These are phyloP conservation scores for Rhodomyrtus tomentosa DNA, from an alignment of 345 rosid genomes.

Conservation along the genomic window DNA sequence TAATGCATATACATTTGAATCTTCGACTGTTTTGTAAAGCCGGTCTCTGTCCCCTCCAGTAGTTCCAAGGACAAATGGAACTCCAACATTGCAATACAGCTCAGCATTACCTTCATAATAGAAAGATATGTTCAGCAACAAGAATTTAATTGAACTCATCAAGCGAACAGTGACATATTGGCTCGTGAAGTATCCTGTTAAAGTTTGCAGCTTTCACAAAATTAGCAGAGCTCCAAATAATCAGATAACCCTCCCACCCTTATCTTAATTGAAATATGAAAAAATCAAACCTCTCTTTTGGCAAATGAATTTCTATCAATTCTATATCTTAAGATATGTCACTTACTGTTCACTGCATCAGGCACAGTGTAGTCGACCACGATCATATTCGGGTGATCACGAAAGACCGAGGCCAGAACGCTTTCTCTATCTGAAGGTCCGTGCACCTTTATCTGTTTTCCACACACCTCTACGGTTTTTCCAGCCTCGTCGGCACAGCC, in stretches of 20 bases:
- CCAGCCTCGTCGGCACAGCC: slow-evolving; percentile 64
- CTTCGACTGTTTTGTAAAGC: slow-evolving; percentile 59
- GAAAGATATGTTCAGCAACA: neutral
- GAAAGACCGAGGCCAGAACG: slow-evolving; percentile 45
- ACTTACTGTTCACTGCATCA: slow-evolving; percentile 71
- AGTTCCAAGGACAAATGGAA: slow-evolving; percentile 97
- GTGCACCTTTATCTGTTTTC: slow-evolving; percentile 54
- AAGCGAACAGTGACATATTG: neutral
- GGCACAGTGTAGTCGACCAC: slow-evolving; percentile 87
- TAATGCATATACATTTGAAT: slow-evolving; percentile 66
- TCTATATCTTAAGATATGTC: neutral
- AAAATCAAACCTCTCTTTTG: neutral
- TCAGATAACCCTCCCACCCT: too few species aligned
- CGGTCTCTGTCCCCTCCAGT: slow-evolving; percentile 80
- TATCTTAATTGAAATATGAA: too few species aligned
- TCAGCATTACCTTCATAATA: slow-evolving; percentile 56
- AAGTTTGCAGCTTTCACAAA: too few species aligned
- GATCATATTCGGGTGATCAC: slow-evolving; percentile 60
- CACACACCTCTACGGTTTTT: slow-evolving; percentile 48
- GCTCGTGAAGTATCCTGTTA: too few species aligned
- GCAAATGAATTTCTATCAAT: neutral
- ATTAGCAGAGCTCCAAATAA: too few species aligned
- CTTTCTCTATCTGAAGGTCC: slow-evolving; percentile 68
- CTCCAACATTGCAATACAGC: slow-evolving; percentile 80
- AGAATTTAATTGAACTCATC: neutral